Percentiles rank a stretch among this genome's conserved stretches.
Evolutionary conservation across 306 rosid species (phyloP).

Genomic region (Pueraria montana): DNA sequence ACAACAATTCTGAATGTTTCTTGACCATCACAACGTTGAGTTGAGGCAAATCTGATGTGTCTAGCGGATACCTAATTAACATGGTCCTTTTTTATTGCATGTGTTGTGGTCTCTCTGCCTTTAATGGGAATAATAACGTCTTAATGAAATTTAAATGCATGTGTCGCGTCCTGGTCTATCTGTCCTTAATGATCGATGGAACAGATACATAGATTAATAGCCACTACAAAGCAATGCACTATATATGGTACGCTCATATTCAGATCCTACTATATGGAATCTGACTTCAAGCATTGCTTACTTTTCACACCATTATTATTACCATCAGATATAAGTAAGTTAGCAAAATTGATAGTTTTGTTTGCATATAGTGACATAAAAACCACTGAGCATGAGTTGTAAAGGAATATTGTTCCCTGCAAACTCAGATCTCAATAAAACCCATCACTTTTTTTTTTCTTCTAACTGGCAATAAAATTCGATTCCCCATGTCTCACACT

Average conservation of each 20-base stretch:
- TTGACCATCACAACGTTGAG: background rate
- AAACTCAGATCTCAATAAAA: slow-evolving; percentile 49
- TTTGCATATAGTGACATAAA: slow-evolving; percentile 6
- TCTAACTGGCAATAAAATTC: background rate
- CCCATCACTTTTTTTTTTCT: background rate
- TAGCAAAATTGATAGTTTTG: background rate
- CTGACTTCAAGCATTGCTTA: background rate
- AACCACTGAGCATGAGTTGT: slow-evolving; percentile 35
- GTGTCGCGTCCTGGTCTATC: background rate
- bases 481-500: slow-evolving; percentile 32
- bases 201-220: background rate
- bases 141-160: background rate
- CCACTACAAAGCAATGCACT: background rate
- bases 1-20: slow-evolving; percentile 13
- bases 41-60: background rate
- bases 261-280: background rate
- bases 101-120: background rate
- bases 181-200: background rate
- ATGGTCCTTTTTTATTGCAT: background rate
- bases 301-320: background rate
- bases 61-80: background rate
- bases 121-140: background rate
- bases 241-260: too few relatives aligned
- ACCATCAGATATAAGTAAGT: too few relatives aligned
- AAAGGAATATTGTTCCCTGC: slow-evolving; percentile 24